Base-by-base conservation (phyloP, 306 rosid species). In the Sophora flavescens region DNA sequence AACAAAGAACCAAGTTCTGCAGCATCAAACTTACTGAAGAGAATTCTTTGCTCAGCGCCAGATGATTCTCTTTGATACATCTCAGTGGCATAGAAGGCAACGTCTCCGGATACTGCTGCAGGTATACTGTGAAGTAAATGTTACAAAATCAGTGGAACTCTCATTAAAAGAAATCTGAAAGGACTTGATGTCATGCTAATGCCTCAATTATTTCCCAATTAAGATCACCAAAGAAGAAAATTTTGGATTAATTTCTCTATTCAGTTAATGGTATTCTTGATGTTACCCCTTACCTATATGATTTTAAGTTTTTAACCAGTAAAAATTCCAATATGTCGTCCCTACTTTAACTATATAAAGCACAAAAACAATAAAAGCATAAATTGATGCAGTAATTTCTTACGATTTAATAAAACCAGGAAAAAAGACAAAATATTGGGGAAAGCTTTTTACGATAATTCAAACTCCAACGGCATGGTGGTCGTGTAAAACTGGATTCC, bases 31-130 rank as follows among this genome's bases (percentile, higher is more conserved):
- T 85, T 86, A 42, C 93, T 85, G 87, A 92, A 92, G 78, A 83
- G 83, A 41, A 89, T 82, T 79, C 87, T 83, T 57, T 91, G 89
- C 75, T 77, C 86, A 3, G 84, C 14, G 11, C 96, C 88, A 53
- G 93, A 88, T 52, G 89, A 72, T 71, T 96, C 96, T 74, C 81
- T 93, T 78, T 89, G 88, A 70, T 91, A 89, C 79, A 96, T 96
- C 88, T 92, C 98, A 6, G 99, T 91, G 0, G 90, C 90, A 15
- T 91, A 92, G 54, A 81, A 61, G 4, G 97, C 87, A 33, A 72
- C 35, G 10, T 84, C 79, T 47, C 79, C 87, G 7, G 50, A 74
- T 61, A 84, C 85, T 18, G 92, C 88, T 18, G 93, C 84, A 48
- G 87, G 97, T 80, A 96, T 89, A 68, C 99, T 96, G 98, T 6